A percentile compares a stretch with the other conserved stretches of the same genome.
These are phyloP conservation scores for Diaporthe citriasiana DNA, from an alignment of 2,329 filamentous ascomycete genomes.

Conservation along the genomic window DNA sequence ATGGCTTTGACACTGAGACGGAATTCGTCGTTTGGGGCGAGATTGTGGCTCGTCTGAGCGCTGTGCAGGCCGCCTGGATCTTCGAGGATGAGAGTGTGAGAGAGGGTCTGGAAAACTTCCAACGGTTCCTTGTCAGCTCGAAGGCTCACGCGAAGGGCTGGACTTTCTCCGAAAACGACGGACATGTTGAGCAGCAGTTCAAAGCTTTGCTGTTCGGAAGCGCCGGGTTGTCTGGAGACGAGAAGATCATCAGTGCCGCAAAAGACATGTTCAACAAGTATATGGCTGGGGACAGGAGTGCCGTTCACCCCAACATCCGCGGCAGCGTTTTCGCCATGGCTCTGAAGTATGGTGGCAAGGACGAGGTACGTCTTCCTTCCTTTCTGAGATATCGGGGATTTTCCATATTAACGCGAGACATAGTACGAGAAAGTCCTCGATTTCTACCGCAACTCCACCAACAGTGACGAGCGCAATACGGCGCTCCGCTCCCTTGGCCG, in stretches of 20 bases:
- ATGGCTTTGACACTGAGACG: conserved; percentile 86
- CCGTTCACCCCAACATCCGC: conserved; percentile 93
- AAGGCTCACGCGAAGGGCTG: conserved; percentile 92
- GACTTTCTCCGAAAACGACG: conserved; percentile 86
- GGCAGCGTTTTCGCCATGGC: conserved; percentile 88
- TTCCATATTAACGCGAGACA: conserved; percentile 39
- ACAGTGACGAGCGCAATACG: conserved; percentile 91
- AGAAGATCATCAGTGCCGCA: conserved; percentile 82
- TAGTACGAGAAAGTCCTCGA: conserved; percentile 83
- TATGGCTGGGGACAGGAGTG: conserved; percentile 80
- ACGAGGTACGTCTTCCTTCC: conserved; percentile 70
- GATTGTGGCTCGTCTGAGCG: conserved; percentile 82
- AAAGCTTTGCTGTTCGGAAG: conserved; percentile 91
- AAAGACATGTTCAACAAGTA: conserved; percentile 94
- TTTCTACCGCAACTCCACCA: conserved; percentile 81
- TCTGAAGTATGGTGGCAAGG: conserved; percentile 85
- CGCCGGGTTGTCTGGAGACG: conserved; percentile 85
- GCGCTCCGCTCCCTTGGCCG: conserved; percentile 87
- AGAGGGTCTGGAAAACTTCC: conserved; percentile 86
- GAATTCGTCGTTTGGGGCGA: conserved; percentile 98
- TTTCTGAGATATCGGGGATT: not conserved
- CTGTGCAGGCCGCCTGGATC: conserved; percentile 88
- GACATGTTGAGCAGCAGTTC: conserved; percentile 93
- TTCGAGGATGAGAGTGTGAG: conserved; percentile 83
- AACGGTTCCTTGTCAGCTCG: conserved; percentile 80